Conservation (phyloP, 176 grass and related monocot genomes). For the Triticum timopheevii region DNA sequence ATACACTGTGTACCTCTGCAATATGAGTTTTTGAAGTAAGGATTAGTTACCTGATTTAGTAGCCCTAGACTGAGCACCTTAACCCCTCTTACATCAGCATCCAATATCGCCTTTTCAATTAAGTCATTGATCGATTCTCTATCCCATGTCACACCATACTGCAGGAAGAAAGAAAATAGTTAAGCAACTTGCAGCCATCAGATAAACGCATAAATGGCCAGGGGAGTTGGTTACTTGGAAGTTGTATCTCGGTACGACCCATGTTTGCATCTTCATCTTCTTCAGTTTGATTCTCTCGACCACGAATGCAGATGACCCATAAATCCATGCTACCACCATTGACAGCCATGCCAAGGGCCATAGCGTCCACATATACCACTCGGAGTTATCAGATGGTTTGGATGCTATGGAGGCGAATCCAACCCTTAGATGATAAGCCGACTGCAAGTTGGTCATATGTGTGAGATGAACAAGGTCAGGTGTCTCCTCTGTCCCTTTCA, state of each 20-base stretch:
- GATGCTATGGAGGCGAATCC: constrained; percentile 87
- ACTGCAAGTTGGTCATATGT: constrained; percentile 73
- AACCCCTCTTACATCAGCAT: constrained; percentile 70
- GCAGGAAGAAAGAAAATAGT: constrained; percentile 26
- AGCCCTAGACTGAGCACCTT: constrained; percentile 80
- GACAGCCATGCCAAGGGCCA: constrained; percentile 67
- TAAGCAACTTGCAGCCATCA: constrained; percentile 13
- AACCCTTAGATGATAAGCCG: constrained; percentile 70
- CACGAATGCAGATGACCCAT: constrained; percentile 67
- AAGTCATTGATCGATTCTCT: constrained; percentile 82
- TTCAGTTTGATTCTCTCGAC: constrained; percentile 71
- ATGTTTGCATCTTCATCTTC: constrained; percentile 75
- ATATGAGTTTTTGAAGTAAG: background rate
- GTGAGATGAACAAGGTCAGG: constrained; percentile 78
- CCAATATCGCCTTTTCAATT: constrained; percentile 88
- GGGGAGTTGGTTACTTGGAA: constrained; percentile 64
- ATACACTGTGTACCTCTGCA: background rate
- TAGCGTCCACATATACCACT: constrained; percentile 60
- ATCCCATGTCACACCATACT: constrained; percentile 77
- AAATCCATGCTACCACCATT: constrained; percentile 67
- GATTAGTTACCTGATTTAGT: constrained; percentile 66
- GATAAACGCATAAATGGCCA: background rate
- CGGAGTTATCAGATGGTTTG: constrained; percentile 49
- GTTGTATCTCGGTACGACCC: constrained; percentile 85
- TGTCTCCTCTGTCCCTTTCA: constrained; percentile 67